phyloP scores from a whole-genome alignment of 352 stramenopile genomes.

The Phytopythium chamaehyphon region DNA sequence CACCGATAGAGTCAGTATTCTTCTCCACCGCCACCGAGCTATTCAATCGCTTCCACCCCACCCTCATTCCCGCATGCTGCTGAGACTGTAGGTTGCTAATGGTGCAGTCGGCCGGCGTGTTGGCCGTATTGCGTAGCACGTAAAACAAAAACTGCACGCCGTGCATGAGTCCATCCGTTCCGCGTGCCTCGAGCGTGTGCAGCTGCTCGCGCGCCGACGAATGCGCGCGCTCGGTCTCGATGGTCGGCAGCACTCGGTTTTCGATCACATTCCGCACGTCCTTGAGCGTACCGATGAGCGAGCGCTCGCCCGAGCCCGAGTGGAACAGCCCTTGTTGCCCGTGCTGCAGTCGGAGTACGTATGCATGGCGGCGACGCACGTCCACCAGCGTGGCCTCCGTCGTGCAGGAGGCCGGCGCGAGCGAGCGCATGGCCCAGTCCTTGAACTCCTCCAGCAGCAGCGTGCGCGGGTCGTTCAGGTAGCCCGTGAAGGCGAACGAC shows the following conservation, averaged over 20 bases:
- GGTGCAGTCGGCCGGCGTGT: slow-evolving; percentile 78
- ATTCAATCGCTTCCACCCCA: slow-evolving; percentile 1
- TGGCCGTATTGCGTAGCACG: slow-evolving; percentile 78
- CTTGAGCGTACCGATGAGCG: slow-evolving; percentile 75
- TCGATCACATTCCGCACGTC: slow-evolving; percentile 82
- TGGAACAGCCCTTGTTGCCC: slow-evolving; percentile 81
- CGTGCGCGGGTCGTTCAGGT: slow-evolving; percentile 79
- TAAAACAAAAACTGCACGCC: slow-evolving; percentile 87
- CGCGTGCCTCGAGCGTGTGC: slow-evolving; percentile 69
- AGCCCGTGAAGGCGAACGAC: slow-evolving; percentile 68
- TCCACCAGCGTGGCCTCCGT: slow-evolving; percentile 76
- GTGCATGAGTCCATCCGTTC: slow-evolving; percentile 80
- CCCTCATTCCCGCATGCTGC: slow-evolving; percentile 78
- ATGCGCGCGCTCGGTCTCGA: slow-evolving; percentile 78
- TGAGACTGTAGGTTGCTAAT: slow-evolving; percentile 81
- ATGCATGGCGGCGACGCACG: slow-evolving; percentile 67
- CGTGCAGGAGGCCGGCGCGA: slow-evolving; percentile 68
- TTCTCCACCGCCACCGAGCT: too few relatives aligned
- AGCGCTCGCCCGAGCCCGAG: slow-evolving; percentile 66
- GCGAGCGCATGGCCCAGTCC: slow-evolving; percentile 79
- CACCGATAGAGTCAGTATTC: too few relatives aligned
- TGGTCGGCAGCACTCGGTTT: slow-evolving; percentile 64
- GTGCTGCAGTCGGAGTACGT: slow-evolving; percentile 74
- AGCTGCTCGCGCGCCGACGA: slow-evolving; percentile 80
- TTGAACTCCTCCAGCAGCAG: slow-evolving; percentile 85